Conservation (phyloP, 1,284 basidiomycete genomes). For the Bjerkandera adusta region DNA sequence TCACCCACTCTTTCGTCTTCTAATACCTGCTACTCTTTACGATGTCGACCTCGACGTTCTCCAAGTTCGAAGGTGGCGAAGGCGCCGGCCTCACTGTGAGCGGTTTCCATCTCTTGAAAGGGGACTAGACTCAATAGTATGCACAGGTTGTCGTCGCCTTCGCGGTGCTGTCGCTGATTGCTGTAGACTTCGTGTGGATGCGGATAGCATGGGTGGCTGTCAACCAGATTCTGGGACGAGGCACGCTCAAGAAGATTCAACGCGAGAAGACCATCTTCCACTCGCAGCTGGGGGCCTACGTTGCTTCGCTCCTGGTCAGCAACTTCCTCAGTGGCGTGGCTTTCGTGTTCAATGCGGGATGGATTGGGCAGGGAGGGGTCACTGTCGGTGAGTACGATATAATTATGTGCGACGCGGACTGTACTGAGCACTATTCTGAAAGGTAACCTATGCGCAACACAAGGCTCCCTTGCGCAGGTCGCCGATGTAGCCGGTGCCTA, state of each 20-base stretch:
- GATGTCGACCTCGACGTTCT: conserved; percentile 20
- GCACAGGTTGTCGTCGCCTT: conserved; percentile 49
- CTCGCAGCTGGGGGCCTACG: conserved; percentile 68
- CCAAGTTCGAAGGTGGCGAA: conserved; percentile 29
- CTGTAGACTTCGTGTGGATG: conserved; percentile 44
- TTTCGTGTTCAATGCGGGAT: conserved; percentile 47
- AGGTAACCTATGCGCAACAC: conserved; percentile 46
- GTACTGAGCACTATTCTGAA: not conserved
- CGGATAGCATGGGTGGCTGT: conserved; percentile 43
- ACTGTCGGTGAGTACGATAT: conserved; percentile 38
- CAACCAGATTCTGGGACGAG: conserved; percentile 22
- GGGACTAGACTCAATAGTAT: not conserved
- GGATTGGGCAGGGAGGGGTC: conserved; percentile 44
- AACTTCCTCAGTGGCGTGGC: conserved; percentile 52
- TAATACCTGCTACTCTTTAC: conserved; percentile 8
- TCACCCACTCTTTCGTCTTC: conserved; percentile 14
- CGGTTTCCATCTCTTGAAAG: no score
- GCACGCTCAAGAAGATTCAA: conserved; percentile 13
- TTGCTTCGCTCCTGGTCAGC: conserved; percentile 56
- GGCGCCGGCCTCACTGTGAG: conserved; percentile 45
- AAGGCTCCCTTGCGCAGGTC: conserved; percentile 65
- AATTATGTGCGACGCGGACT: conserved; percentile 2
- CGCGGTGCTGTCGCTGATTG: conserved; percentile 50
- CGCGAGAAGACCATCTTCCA: conserved; percentile 62
- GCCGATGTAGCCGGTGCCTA: conserved; percentile 61